Evolutionary conservation across 768 basidiomycete genomes (phyloP).

Genomic region (Tylopilus vinaceipallidus): DNA sequence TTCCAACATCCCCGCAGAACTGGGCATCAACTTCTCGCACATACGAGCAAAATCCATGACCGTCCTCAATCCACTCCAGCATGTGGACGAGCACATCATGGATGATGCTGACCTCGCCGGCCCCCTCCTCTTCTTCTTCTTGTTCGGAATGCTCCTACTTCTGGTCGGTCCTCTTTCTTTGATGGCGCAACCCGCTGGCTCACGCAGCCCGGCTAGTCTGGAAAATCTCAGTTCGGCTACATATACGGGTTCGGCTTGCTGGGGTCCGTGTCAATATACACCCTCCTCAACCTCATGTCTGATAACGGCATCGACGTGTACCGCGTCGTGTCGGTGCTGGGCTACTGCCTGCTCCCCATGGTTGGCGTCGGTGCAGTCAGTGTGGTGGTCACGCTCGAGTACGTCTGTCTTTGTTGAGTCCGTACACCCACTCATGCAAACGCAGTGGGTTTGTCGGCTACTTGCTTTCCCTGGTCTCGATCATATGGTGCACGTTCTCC

Average conservation of each 20-base stretch:
- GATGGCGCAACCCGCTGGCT: background rate
- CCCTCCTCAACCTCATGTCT: constrained; percentile 95
- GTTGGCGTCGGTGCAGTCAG: constrained; percentile 90
- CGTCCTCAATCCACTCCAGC: constrained; percentile 87
- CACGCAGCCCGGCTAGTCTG: constrained; percentile 59
- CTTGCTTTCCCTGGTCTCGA: constrained; percentile 73
- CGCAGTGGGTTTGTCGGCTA: constrained; percentile 82
- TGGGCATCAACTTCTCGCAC: constrained; percentile 97
- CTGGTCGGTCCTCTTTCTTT: constrained; percentile 57
- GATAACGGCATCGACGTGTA: constrained; percentile 94
- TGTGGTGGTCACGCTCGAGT: constrained; percentile 87
- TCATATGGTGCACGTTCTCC: constrained; percentile 96
- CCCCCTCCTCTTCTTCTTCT: constrained; percentile 91
- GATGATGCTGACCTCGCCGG: constrained; percentile 98
- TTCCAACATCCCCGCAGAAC: constrained; percentile 50
- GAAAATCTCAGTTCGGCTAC: constrained; percentile 97
- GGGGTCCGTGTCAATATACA: constrained; percentile 89
- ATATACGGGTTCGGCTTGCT: constrained; percentile 98
- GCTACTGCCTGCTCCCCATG: constrained; percentile 96
- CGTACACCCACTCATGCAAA: constrained; percentile 1
- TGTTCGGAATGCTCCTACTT: constrained; percentile 89
- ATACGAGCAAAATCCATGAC: constrained; percentile 93
- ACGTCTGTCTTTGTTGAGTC: constrained; percentile 33
- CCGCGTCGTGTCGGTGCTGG: constrained; percentile 90
- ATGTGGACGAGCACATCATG: constrained; percentile 91